Evolutionary conservation across 1,284 basidiomycete species (phyloP).

Genomic region (Pascua sp.): DNA sequence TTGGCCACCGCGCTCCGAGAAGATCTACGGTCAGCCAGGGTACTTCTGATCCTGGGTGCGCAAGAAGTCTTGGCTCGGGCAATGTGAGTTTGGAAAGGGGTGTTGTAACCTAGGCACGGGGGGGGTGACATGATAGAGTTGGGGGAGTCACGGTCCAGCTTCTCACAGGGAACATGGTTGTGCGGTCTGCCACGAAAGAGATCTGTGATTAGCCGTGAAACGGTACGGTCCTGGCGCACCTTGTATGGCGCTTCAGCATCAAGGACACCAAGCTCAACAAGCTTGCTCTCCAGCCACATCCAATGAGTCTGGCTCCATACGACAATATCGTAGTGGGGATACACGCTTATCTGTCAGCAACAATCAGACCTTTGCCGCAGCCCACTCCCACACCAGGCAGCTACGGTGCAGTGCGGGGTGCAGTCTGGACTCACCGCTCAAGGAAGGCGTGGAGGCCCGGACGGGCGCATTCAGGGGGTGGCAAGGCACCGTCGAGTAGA

Average conservation of each 20-base stretch:
- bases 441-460: conserved; percentile 81
- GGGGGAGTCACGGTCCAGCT: neutral
- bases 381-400: too few species aligned
- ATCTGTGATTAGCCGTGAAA: conserved; percentile 19
- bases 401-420: too few species aligned
- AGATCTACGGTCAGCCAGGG: conserved; percentile 42
- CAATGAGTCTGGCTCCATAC: conserved; percentile 79
- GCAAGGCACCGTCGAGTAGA: conserved; percentile 68
- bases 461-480: conserved; percentile 72
- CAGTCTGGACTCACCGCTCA: conserved; percentile 22
- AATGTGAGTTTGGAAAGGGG: too few species aligned
- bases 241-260: conserved; percentile 66
- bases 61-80: too few species aligned
- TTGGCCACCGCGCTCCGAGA: conserved; percentile 67
- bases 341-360: conserved; percentile 52
- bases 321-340: conserved; percentile 78
- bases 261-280: conserved; percentile 81
- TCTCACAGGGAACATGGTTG: conserved; percentile 77
- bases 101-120: too few species aligned
- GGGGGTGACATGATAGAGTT: neutral
- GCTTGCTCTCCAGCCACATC: conserved; percentile 87
- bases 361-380: conserved; percentile 16
- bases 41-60: too few species aligned
- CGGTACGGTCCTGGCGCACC: conserved; percentile 48
- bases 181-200: conserved; percentile 70